Conservation (phyloP, 139 green algal species). For the Diplosphaera chodatii region DNA sequence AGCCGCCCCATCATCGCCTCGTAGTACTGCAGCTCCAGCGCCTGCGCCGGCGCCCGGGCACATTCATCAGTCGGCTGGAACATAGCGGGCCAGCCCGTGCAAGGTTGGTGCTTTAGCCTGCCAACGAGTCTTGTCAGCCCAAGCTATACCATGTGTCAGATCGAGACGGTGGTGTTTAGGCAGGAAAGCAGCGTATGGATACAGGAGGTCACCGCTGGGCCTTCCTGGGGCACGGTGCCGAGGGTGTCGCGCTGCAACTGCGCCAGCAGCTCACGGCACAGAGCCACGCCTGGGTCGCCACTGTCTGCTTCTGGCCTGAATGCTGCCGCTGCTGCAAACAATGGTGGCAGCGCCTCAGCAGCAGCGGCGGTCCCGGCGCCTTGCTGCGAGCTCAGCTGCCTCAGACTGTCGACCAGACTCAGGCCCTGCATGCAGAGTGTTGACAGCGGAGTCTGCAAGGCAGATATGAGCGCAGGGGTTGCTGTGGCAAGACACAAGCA, state of each 20-base stretch:
- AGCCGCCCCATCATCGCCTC: constrained; percentile 25
- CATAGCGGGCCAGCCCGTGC: too few relatives aligned
- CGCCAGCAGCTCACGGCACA: neutral
- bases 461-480: too few relatives aligned
- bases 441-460: neutral
- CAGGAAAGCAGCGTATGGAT: too few relatives aligned
- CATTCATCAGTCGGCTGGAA: too few relatives aligned
- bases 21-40: constrained; percentile 26
- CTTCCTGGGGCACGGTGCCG: neutral
- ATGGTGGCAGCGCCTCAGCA: neutral
- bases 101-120: too few relatives aligned
- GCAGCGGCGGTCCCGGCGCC: too few relatives aligned
- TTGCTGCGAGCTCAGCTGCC: too few relatives aligned
- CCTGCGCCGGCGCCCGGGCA: constrained; percentile 16
- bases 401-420: neutral
- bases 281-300: neutral
- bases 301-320: neutral
- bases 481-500: too few relatives aligned
- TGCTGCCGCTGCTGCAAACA: neutral
- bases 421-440: neutral
- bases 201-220: neutral
- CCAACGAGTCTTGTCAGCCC: too few relatives aligned
- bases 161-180: too few relatives aligned
- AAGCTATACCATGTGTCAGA: too few relatives aligned
- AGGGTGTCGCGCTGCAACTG: neutral